These are phyloP conservation scores for Podospora pseudocomata DNA, from an alignment of 495 filamentous ascomycete species.

Conservation along the genomic window DNA sequence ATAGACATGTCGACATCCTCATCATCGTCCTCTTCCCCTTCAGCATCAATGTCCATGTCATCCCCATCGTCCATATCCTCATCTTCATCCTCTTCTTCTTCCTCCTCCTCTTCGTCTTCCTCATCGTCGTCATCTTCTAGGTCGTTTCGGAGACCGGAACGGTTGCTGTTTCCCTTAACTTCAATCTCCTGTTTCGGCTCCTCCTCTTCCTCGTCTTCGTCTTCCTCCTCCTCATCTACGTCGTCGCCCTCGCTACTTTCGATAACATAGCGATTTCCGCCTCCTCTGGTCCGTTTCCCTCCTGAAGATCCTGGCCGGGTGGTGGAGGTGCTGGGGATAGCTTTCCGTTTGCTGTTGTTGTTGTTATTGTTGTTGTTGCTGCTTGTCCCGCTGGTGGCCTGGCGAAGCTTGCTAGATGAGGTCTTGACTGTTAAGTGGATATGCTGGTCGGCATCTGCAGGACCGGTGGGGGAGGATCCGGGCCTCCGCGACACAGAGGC, in stretches of 20 bases:
- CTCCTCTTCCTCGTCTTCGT: conserved; percentile 43
- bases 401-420: conserved; percentile 73
- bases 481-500: conserved; percentile 55
- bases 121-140: conserved; percentile 42
- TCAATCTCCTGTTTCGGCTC: background rate
- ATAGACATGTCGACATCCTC: conserved; percentile 48
- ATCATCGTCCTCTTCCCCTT: conserved; percentile 47
- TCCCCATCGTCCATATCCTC: conserved; percentile 40
- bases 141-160: conserved; percentile 45
- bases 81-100: conserved; percentile 30
- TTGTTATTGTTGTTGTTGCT: conserved; percentile 36
- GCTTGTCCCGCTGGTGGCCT: conserved; percentile 62
- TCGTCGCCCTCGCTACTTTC: conserved; percentile 53
- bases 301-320: conserved; percentile 42
- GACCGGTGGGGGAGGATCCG: conserved; percentile 41
- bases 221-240: conserved; percentile 45
- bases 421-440: conserved; percentile 82
- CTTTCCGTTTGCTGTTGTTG: conserved; percentile 20
- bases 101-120: conserved; percentile 45
- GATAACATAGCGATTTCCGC: conserved; percentile 66
- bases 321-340: conserved; percentile 25
- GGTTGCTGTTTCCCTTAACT: conserved; percentile 32
- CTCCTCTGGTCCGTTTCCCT: conserved; percentile 52
- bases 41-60: conserved; percentile 48
- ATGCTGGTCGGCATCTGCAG: conserved; percentile 55